Base-by-base conservation (phyloP, 257 asterid genomes). In the Apocynum venetum region DNA sequence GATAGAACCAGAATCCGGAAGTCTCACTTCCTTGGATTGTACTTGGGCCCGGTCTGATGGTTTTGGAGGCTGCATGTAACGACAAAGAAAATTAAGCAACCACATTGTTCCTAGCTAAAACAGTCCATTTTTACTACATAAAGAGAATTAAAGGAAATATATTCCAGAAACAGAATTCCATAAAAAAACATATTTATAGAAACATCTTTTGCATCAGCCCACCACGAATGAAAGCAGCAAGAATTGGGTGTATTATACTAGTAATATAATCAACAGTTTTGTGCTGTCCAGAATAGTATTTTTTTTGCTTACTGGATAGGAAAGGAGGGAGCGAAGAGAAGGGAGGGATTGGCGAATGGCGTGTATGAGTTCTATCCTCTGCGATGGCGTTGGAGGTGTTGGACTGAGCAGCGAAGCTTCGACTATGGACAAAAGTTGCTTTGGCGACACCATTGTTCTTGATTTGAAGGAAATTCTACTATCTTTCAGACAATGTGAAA, bases 11-110 rank as follows among this genome's bases (percentile, higher is more conserved):
- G 90, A 80, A 88, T 91, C 93, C 15, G 93, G 96, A 80, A 92
- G 89, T 75, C 97, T 89, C 79, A 89, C 97, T 89, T 90, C 90
- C 84, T 89, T 91, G 55, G 89, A 89, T 88, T 94, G 97, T 73
- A 91, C 93, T 84, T 94, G 91, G 72, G 90, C 91, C 84, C 94
- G 88, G 85, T 94, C 98, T 3, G 98, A 87, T 31, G 89, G 87
- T 78, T 87, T 94, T 36, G 98, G 97, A 78, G 92, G 88, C 98
- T 92, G 77, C 20, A 77, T 38, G 46, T 53, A 8, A 31, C 14
- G 6, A 75, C 51, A 49, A 40, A 38, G 31, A 73, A 73, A 59
- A 63, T 44, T 52, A 56, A 15, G 38, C 3, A 15, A 69, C 60
- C 41, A 40, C 72, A 51, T 25, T 52, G 14, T 46, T 56, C 31